Conservation (phyloP, 495 filamentous ascomycete genomes). For the Neurospora terricola region DNA sequence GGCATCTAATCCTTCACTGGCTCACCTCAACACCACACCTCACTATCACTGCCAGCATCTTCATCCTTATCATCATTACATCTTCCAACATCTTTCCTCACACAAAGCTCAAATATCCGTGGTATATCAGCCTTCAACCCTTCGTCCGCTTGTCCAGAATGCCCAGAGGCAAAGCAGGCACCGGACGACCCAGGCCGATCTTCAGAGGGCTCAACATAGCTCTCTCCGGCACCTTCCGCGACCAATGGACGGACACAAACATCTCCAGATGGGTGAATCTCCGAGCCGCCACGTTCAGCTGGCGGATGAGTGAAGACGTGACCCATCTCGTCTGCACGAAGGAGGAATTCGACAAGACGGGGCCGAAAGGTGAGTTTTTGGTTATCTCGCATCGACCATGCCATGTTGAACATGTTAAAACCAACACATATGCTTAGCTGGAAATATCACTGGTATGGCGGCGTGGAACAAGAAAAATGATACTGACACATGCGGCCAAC, state of each 20-base stretch:
- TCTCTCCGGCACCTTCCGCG: conserved; percentile 20
- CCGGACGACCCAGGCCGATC: conserved; percentile 11
- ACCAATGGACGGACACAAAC: conserved; percentile 19
- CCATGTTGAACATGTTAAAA: background rate
- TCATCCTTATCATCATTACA: background rate
- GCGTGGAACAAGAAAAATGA: background rate
- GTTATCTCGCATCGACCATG: background rate
- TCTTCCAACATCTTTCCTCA: background rate
- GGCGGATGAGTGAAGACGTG: conserved; percentile 12
- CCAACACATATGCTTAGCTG: background rate
- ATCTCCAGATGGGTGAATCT: conserved; percentile 23
- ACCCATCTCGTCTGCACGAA: conserved; percentile 29
- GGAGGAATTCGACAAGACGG: conserved; percentile 18
- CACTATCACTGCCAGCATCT: background rate
- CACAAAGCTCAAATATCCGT: background rate
- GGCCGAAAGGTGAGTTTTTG: conserved; percentile 1
- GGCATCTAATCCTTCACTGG: background rate
- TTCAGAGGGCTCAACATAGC: conserved; percentile 21
- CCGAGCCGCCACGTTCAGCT: conserved; percentile 16
- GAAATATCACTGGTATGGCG: background rate
- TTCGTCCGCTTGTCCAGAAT: background rate
- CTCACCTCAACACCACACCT: background rate
- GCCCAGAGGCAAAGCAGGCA: background rate
- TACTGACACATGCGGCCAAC: no score
- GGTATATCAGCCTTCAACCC: background rate